These are phyloP conservation scores for Xylariaceae sp. DNA, from an alignment of 2,329 filamentous ascomycete species.

Conservation along the genomic window DNA sequence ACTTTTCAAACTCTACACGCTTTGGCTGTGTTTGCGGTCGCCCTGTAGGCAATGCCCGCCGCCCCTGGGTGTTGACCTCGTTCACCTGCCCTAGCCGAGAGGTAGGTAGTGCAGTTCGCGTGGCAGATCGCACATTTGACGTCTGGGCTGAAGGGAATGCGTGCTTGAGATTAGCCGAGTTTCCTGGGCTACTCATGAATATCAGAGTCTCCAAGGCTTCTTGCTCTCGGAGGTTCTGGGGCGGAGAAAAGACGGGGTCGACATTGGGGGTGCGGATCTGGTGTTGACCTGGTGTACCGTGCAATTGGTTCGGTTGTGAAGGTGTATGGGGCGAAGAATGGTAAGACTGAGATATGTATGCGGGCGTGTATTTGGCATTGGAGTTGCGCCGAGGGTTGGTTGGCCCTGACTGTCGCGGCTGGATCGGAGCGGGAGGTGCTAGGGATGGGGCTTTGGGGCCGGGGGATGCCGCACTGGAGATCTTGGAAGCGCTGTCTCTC, in stretches of 20 bases:
- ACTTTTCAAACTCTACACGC: conserved; percentile 45
- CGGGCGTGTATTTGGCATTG: conserved; percentile 43
- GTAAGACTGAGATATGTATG: conserved; percentile 45
- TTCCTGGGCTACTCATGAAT: conserved; percentile 75
- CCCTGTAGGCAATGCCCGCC: conserved; percentile 48
- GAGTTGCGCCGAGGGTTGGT: conserved; percentile 46
- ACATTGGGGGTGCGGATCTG: conserved; percentile 35
- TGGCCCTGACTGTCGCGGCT: conserved; percentile 40
- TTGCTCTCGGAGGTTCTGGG: conserved; percentile 66
- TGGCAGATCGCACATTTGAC: conserved; percentile 30
- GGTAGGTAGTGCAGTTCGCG: conserved; percentile 41
- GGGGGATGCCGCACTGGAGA: conserved; percentile 35
- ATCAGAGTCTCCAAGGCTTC: conserved; percentile 75
- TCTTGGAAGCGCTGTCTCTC: conserved; percentile 37
- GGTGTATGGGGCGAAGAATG: conserved; percentile 41
- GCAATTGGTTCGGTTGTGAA: conserved; percentile 37
- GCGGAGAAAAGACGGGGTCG: conserved; percentile 59
- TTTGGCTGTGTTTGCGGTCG: conserved; percentile 39
- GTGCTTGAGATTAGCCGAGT: conserved; percentile 58
- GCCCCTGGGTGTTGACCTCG: conserved; percentile 34
- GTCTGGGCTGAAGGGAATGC: conserved; percentile 41
- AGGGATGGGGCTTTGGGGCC: conserved; percentile 36
- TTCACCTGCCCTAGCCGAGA: conserved; percentile 30
- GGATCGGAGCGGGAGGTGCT: conserved; percentile 51
- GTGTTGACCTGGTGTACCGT: conserved; percentile 33